Base-by-base conservation (phyloP, 306 rosid genomes). In the Parietaria judaica region DNA sequence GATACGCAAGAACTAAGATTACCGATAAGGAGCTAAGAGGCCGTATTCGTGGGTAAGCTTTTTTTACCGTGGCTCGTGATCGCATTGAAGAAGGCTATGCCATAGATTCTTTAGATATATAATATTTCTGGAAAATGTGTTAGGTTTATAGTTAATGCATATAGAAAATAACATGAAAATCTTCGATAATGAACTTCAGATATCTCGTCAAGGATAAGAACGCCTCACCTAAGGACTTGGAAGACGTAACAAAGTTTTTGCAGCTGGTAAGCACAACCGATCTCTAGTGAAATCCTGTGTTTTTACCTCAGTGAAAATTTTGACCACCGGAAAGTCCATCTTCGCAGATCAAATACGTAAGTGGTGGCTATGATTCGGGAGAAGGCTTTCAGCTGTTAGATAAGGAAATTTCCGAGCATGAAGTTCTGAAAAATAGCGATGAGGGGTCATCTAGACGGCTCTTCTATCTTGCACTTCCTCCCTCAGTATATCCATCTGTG, bases 381-480 rank as follows among this genome's bases (percentile, higher is more conserved):
- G 86, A 82, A 66, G 96, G 90, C 60, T 88, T 92, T 71, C 81
- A 43, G 71, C 65, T 65, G 63, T 73, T 92, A 87, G 99, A 92
- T 64, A 88, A 81, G 74, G 90, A 80, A 80, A 88, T 92, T 63
- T 79, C 90, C 48, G 66, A 69, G 72, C 88, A 84, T 13, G 99
- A 92, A 78, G 46, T 58, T 58, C 49, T 45, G 15, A 92, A 63
- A 67, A 74, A 72, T 11, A 79, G 85, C 57, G 66, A 54, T 7
- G 87, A 78, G 57, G 99, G 94, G 66, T 79, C 77, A 39, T 80
- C 90, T 46, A 84, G 95, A 62, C 81, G 99, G 80, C 95, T 92
- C 64, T 92, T 88, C 80, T 92, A 92, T 80, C 80, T 92, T 71
- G 99, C 99, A 34, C 99, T 92, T 77, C 99, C 99, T 74, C 99